These are phyloP conservation scores for Kodamaea leandrae DNA, from an alignment of 805 yeast genomes.

Conservation along the genomic window DNA sequence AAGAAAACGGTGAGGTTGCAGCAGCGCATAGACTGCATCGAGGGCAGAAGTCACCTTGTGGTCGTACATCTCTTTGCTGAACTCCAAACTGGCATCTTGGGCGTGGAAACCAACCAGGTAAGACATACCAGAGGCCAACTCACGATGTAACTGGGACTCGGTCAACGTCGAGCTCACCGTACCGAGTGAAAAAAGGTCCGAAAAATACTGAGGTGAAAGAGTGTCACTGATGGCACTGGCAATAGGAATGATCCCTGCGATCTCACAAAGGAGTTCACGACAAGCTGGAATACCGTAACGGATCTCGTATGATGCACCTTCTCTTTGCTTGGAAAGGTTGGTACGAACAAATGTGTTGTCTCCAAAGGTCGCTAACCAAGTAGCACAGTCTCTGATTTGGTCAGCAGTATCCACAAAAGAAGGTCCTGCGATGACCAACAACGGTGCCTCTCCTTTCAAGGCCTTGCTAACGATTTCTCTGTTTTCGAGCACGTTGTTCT, in stretches of 20 bases:
- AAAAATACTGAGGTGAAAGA: slow-evolving; percentile 49
- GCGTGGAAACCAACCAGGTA: slow-evolving; percentile 48
- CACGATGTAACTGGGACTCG: slow-evolving; percentile 52
- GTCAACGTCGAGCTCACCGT: slow-evolving; percentile 41
- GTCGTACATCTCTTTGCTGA: slow-evolving; percentile 23
- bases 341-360: neutral
- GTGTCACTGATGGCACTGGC: slow-evolving; percentile 48
- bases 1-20: slow-evolving; percentile 46
- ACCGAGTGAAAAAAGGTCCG: slow-evolving; percentile 47
- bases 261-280: slow-evolving; percentile 36
- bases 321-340: slow-evolving; percentile 12
- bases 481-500: slow-evolving; percentile 28
- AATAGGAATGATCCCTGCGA: slow-evolving; percentile 44
- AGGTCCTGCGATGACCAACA: slow-evolving; percentile 44
- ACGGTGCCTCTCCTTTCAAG: slow-evolving; percentile 1
- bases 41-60: slow-evolving; percentile 36
- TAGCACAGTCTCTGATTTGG: slow-evolving; percentile 40
- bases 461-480: slow-evolving; percentile 18
- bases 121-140: slow-evolving; percentile 49
- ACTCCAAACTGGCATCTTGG: slow-evolving; percentile 17
- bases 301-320: slow-evolving; percentile 31
- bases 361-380: slow-evolving; percentile 30
- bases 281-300: slow-evolving; percentile 40
- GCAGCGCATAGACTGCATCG: slow-evolving; percentile 46
- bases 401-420: slow-evolving; percentile 24